phyloP scores from a whole-genome alignment of 148 eudicot species.

The Amaranthus palmeri region DNA sequence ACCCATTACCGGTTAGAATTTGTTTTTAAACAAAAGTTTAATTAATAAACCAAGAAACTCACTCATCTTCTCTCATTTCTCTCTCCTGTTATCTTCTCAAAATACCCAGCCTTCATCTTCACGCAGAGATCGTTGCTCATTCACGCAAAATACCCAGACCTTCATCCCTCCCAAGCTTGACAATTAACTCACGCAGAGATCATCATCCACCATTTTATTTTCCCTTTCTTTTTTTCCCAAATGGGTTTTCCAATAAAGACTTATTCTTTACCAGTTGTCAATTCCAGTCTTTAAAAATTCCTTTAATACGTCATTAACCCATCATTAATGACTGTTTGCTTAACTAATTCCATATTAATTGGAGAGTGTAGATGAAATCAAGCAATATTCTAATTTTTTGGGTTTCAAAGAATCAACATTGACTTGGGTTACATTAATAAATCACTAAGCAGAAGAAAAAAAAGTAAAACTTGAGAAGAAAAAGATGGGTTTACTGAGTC shows the following conservation, averaged over 20 bases:
- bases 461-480: background rate
- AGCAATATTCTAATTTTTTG: background rate
- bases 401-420: constrained; percentile 1
- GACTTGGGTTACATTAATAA: constrained; percentile 5
- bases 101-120: too few species aligned
- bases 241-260: background rate
- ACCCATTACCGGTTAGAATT: too few species aligned
- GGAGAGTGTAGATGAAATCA: background rate
- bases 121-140: too few species aligned
- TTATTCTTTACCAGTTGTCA: background rate
- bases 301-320: too few species aligned
- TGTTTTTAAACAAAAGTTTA: too few species aligned
- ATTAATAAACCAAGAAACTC: too few species aligned
- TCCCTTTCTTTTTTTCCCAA: background rate
- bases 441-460: background rate
- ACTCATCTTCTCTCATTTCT: too few species aligned
- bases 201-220: background rate
- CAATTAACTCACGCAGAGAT: too few species aligned
- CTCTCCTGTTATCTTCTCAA: too few species aligned
- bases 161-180: too few species aligned
- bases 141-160: too few species aligned
- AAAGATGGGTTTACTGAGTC: constrained; percentile 66
- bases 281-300: too few species aligned
- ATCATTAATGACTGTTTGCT: constrained; percentile 11
- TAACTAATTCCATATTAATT: constrained; percentile 2